Evolutionary conservation across 495 filamentous ascomycete genomes (phyloP).

Genomic region (Penicillium nucicola): DNA sequence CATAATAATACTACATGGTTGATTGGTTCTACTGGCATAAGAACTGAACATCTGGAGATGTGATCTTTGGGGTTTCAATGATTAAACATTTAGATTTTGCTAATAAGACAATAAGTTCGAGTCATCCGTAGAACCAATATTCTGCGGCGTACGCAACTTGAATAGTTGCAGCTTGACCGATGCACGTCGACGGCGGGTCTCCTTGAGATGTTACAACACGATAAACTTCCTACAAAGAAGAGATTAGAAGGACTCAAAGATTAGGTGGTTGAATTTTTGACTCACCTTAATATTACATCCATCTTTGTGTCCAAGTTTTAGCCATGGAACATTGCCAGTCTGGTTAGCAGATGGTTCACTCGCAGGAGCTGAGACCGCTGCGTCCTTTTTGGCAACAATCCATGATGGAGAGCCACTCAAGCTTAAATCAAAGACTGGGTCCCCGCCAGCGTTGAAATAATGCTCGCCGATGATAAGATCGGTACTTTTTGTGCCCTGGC

Average conservation of each 20-base stretch:
- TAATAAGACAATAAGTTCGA: neutral
- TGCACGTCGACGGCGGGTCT: constrained; percentile 44
- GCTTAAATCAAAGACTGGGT: constrained; percentile 59
- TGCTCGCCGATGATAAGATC: constrained; percentile 56
- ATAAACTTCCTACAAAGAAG: constrained; percentile 51
- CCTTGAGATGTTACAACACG: constrained; percentile 69
- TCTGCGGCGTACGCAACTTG: constrained; percentile 63
- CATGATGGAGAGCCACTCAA: constrained; percentile 35
- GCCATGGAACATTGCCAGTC: constrained; percentile 61
- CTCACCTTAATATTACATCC: constrained; percentile 45
- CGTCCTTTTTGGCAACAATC: constrained; percentile 41
- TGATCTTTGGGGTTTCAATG: neutral
- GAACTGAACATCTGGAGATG: no score
- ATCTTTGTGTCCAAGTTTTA: constrained; percentile 47
- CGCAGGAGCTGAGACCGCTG: constrained; percentile 46
- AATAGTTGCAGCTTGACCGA: constrained; percentile 31
- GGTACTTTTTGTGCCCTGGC: constrained; percentile 27
- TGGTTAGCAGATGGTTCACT: constrained; percentile 15
- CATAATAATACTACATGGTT: no score
- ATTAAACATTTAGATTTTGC: neutral
- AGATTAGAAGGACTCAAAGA: constrained; percentile 1
- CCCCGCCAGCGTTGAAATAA: constrained; percentile 53
- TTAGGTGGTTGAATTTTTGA: neutral
- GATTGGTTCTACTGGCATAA: no score
- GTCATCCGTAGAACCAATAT: constrained; percentile 65